phyloP scores from a whole-genome alignment of 768 basidiomycete genomes.

The Tephrocybe sp. region DNA sequence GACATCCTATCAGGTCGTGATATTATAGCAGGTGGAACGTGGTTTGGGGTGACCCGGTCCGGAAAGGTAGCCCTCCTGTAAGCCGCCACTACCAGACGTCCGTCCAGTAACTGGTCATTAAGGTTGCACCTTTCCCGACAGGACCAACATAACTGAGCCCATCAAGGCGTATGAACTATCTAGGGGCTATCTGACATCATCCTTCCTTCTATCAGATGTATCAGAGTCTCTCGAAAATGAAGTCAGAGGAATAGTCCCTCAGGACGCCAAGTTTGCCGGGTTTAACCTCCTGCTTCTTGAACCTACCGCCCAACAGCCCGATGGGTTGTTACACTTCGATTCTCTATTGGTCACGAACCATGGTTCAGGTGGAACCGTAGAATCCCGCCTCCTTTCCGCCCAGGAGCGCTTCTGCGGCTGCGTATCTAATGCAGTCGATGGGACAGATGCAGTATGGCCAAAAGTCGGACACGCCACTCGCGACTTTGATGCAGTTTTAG shows the following conservation, averaged over 20 bases:
- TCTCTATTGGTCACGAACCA: slow-evolving; percentile 65
- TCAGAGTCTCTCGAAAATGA: slow-evolving; percentile 48
- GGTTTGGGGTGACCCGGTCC: slow-evolving; percentile 70
- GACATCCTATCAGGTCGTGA: slow-evolving; percentile 76
- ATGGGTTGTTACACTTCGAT: slow-evolving; percentile 44
- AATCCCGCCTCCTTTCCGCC: slow-evolving; percentile 49
- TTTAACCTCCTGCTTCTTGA: slow-evolving; percentile 78
- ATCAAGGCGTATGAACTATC: slow-evolving; percentile 48
- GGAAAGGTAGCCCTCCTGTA: slow-evolving; percentile 76
- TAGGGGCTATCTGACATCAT: slow-evolving; percentile 67
- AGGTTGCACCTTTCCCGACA: slow-evolving; percentile 33
- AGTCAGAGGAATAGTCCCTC: slow-evolving; percentile 43
- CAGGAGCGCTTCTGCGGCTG: slow-evolving; percentile 55
- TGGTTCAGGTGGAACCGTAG: slow-evolving; percentile 65
- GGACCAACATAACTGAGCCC: slow-evolving; percentile 87
- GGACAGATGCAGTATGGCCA: slow-evolving; percentile 64
- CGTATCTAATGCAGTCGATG: slow-evolving; percentile 77
- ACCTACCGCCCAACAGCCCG: slow-evolving; percentile 30
- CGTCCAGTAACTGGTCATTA: slow-evolving; percentile 7
- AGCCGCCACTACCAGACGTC: slow-evolving; percentile 28
- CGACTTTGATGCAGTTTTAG: slow-evolving; percentile 45
- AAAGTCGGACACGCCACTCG: slow-evolving; percentile 65
- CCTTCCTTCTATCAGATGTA: slow-evolving; percentile 61
- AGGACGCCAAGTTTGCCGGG: slow-evolving; percentile 64
- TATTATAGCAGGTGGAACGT: slow-evolving; percentile 72